Conservation (phyloP, 2,329 filamentous ascomycete species). For the Aschersonia sp. region DNA sequence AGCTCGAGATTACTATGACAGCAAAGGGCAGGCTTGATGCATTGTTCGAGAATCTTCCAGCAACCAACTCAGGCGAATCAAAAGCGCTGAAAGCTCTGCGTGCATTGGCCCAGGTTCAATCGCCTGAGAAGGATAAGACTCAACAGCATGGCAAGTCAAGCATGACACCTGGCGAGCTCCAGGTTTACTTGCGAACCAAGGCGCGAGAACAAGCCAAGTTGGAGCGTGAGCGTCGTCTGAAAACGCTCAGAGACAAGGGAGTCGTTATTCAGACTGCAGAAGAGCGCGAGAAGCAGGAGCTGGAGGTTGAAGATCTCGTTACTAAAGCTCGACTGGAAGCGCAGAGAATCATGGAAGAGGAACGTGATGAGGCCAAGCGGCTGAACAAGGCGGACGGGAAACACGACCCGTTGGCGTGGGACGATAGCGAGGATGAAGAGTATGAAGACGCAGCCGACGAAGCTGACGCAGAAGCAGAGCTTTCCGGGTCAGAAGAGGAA, state of each 20-base stretch:
- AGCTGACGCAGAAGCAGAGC: conserved; percentile 22
- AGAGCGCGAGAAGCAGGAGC: conserved; percentile 69
- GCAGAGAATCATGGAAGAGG: conserved; percentile 56
- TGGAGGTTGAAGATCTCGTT: conserved; percentile 76
- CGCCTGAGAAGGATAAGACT: conserved; percentile 39
- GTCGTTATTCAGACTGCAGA: conserved; percentile 72
- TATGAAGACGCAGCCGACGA: conserved; percentile 24
- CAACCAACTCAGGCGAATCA: conserved; percentile 46
- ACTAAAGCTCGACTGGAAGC: conserved; percentile 73
- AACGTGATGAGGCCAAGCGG: conserved; percentile 60
- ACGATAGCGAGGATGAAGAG: conserved; percentile 42
- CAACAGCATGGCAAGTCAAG: conserved; percentile 29
- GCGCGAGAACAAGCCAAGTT: conserved; percentile 67
- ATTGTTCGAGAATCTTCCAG: conserved; percentile 58
- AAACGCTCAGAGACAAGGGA: conserved; percentile 65
- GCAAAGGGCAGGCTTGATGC: conserved; percentile 37
- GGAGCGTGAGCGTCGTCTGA: conserved; percentile 64
- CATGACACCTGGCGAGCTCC: conserved; percentile 58
- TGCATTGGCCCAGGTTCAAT: conserved; percentile 57
- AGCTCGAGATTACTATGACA: conserved; percentile 46
- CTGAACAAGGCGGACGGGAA: conserved; percentile 33
- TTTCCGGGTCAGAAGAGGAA: conserved; percentile 30
- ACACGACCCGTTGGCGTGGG: conserved; percentile 37
- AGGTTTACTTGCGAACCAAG: conserved; percentile 51
- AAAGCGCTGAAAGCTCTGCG: conserved; percentile 54